A percentile compares a stretch with the other conserved stretches of the same genome.
Conservation (phyloP, 2,329 filamentous ascomycete genomes). For the Diaporthe velutina region DNA sequence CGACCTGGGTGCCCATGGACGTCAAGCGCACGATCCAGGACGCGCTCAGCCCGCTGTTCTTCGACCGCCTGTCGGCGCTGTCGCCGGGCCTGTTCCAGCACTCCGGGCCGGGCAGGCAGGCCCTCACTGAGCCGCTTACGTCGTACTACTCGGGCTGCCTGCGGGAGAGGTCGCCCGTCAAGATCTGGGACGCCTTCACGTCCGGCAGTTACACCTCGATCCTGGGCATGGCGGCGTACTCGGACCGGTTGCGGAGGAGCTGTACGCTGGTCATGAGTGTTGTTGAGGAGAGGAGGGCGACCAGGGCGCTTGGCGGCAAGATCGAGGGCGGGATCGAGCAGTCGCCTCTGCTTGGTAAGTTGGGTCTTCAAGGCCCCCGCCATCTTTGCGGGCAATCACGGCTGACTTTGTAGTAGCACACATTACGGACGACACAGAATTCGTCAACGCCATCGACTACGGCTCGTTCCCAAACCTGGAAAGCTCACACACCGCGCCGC, state of each 20-base stretch:
- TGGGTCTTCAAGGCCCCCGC: too few species aligned
- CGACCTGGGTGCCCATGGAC: conserved; percentile 64
- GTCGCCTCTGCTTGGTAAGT: conserved; percentile 62
- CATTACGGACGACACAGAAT: conserved; percentile 52
- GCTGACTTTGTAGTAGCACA: conserved; percentile 50
- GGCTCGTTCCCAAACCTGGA: conserved; percentile 64
- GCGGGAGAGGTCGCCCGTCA: conserved; percentile 50
- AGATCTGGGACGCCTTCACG: conserved; percentile 63
- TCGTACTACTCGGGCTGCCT: conserved; percentile 62
- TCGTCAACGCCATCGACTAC: conserved; percentile 64
- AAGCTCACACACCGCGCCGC: conserved; percentile 51
- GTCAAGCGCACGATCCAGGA: conserved; percentile 72
- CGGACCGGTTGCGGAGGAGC: conserved; percentile 59
- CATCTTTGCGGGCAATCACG: neutral
- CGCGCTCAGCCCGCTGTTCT: conserved; percentile 66
- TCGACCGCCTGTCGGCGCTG: conserved; percentile 67
- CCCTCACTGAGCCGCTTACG: conserved; percentile 56
- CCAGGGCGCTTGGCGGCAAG: conserved; percentile 57
- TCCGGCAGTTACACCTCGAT: conserved; percentile 65
- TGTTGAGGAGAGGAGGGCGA: conserved; percentile 63
- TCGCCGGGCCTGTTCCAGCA: conserved; percentile 58
- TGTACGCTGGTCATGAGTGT: conserved; percentile 66
- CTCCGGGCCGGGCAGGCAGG: conserved; percentile 44
- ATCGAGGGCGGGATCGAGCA: conserved; percentile 55
- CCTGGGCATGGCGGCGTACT: conserved; percentile 59